These are phyloP conservation scores for Xerocomus spinulosus DNA, from an alignment of 768 basidiomycete species.

Conservation along the genomic window DNA sequence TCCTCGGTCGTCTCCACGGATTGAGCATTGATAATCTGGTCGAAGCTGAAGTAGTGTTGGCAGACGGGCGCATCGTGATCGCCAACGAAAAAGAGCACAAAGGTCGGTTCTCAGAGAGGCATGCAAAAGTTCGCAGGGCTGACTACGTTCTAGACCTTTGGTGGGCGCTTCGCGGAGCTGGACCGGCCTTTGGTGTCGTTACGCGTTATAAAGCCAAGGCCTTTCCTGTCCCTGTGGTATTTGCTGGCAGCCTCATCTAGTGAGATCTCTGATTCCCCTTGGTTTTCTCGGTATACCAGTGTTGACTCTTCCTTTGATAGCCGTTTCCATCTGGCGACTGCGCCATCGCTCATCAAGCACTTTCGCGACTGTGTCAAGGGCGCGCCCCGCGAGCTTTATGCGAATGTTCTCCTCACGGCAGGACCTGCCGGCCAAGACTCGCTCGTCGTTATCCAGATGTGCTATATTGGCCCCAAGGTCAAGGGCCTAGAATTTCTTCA, in stretches of 20 bases:
- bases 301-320: constrained; percentile 36
- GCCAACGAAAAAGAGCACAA: constrained; percentile 69
- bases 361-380: constrained; percentile 91
- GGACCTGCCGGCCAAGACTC: constrained; percentile 82
- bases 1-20: constrained; percentile 78
- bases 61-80: constrained; percentile 81
- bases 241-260: constrained; percentile 92
- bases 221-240: constrained; percentile 85
- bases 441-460: constrained; percentile 88
- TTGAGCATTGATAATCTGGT: constrained; percentile 87
- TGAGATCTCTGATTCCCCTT: constrained; percentile 35
- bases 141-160: constrained; percentile 56
- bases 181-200: constrained; percentile 76
- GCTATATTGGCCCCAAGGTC: constrained; percentile 74
- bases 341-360: constrained; percentile 84
- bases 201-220: constrained; percentile 90
- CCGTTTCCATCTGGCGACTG: constrained; percentile 82
- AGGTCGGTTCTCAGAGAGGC: constrained; percentile 38
- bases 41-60: constrained; percentile 88
- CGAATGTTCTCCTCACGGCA: constrained; percentile 86
- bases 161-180: constrained; percentile 86
- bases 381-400: constrained; percentile 82
- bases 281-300: background rate
- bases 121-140: background rate
- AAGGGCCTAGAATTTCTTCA: constrained; percentile 75